Conservation (phyloP, 768 basidiomycete species). For the Naganishia randhawae region DNA sequence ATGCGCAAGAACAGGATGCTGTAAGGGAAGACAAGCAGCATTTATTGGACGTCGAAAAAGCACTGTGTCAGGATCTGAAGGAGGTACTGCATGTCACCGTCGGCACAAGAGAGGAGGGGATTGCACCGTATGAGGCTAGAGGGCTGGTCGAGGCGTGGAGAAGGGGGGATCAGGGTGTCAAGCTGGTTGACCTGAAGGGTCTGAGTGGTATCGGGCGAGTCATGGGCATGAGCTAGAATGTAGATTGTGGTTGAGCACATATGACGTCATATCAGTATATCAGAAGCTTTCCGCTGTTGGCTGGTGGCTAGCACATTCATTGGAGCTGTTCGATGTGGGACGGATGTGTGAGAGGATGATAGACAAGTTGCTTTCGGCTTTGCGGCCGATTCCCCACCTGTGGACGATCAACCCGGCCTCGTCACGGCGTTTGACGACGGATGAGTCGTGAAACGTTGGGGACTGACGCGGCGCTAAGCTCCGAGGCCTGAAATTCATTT, state of each 20-base stretch:
- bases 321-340: too few species aligned
- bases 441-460: neutral
- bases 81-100: constrained; percentile 77
- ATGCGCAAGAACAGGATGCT: neutral
- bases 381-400: too few species aligned
- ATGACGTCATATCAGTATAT: neutral
- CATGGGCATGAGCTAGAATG: constrained; percentile 25
- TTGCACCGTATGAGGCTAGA: constrained; percentile 68
- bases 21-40: neutral
- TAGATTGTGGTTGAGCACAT: neutral
- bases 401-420: neutral
- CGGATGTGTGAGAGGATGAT: too few species aligned
- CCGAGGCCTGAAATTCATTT: neutral
- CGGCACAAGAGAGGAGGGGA: constrained; percentile 60
- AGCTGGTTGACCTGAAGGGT: constrained; percentile 10
- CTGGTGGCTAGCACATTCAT: too few species aligned
- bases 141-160: constrained; percentile 55
- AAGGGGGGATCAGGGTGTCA: constrained; percentile 11
- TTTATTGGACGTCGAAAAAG: constrained; percentile 24
- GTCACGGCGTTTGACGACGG: neutral
- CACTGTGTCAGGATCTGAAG: constrained; percentile 56
- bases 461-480: neutral
- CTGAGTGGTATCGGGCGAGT: constrained; percentile 21
- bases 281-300: too few species aligned
- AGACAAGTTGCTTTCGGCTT: too few species aligned